Evolutionary conservation across 176 grass and related monocot genomes (phyloP), one percentile per base, ranked within the genome.

Genomic region (Coix lacrymajobi): DNA sequence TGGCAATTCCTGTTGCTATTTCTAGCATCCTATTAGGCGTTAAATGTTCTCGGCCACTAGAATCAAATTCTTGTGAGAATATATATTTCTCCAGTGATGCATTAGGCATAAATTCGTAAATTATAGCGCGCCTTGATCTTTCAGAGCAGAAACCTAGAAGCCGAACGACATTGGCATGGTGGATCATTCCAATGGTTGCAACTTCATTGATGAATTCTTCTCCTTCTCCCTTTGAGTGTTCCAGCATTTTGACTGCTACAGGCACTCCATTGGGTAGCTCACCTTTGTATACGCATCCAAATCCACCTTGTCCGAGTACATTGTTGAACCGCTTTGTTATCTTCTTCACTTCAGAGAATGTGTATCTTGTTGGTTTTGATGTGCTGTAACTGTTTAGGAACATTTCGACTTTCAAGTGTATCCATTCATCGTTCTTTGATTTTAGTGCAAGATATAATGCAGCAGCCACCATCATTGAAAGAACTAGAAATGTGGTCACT

Each of bases 131-230:
- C 0, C 88, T 83, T 15, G 82, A 67, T 48, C 82, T 75, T 58
- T 94, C 92, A 0, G 88, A 94, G 51, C 83, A 94, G 71, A 91
- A 94, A 1, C 88, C 92, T 0, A 91, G 11, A 62, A 94, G 92
- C 10, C 75, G 83, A 33, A 94, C 88, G 1, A 94, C 73, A 28
- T 95, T 95, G 61, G 83, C 45, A 79, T 96, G 90, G 67, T 92
- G 90, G n/a, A 92, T 96, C 19, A 16, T 25, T 52, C 93, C 93
- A 0, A 96, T 87, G 45, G 93, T 96, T 56, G 93, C 90, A 0
- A 96, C 88, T 65, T 96, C 90, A n/a, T 90, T 96, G 62, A 96
- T 92, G 83, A 96, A 96, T 19, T 96, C 93, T 29, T 82, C 66
- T 58, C 90, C 90, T 1, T 84, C 78, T 8, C 69, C 88, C 62